These are phyloP conservation scores for Kwoniella europaea DNA, from an alignment of 768 basidiomycete genomes.

Conservation along the genomic window DNA sequence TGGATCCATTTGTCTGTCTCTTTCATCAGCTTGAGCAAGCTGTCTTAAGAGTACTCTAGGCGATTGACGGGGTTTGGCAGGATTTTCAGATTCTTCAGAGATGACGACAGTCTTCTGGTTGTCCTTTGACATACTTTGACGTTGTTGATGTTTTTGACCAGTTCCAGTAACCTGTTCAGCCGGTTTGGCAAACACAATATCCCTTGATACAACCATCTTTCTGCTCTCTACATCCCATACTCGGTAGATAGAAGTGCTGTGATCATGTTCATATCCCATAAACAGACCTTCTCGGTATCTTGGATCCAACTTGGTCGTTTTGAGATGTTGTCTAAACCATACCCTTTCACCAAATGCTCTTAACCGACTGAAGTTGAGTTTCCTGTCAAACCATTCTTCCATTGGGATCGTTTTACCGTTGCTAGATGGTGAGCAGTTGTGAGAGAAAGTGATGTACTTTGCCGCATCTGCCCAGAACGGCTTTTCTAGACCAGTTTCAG, in stretches of 20 bases:
- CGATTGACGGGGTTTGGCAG: not conserved
- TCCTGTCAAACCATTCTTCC: conserved; percentile 15
- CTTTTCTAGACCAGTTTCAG: conserved; percentile 17
- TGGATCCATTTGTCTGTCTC: not conserved
- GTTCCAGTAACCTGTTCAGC: not conserved
- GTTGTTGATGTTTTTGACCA: not conserved
- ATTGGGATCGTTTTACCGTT: conserved; percentile 3
- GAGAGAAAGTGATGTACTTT: conserved; percentile 21
- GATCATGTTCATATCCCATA: conserved; percentile 3
- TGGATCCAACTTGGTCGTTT: conserved; percentile 7
- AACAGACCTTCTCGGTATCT: conserved; percentile 9
- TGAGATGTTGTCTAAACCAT: conserved; percentile 3
- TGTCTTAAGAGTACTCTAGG: not conserved
- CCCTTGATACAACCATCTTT: conserved; percentile 11
- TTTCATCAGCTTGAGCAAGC: conserved; percentile 4
- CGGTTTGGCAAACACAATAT: conserved; percentile 1
- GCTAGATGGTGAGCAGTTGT: conserved; percentile 17
- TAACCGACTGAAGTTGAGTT: conserved; percentile 10
- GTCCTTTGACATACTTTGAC: not conserved
- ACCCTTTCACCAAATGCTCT: conserved; percentile 5
- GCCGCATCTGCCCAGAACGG: conserved; percentile 30
- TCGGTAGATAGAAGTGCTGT: conserved; percentile 2
- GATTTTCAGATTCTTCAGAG: not conserved
- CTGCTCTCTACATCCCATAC: conserved; percentile 2
- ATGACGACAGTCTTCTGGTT: not conserved